Conservation (phyloP, 768 basidiomycete species). For the Boletus rubropictus region DNA sequence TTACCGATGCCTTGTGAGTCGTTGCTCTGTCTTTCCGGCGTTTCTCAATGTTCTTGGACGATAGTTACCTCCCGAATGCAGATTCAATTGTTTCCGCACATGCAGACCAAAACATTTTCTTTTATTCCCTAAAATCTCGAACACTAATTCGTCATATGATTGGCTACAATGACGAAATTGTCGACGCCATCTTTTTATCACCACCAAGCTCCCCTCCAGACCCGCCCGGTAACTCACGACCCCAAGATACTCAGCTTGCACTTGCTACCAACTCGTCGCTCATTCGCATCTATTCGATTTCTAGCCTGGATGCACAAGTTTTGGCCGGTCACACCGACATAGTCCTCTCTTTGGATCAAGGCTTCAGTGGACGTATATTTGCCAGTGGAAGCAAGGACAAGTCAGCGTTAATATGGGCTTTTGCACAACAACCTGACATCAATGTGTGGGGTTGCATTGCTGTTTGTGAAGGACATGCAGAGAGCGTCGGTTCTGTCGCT, state of each 20-base stretch:
- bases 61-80: slow-evolving; percentile 61
- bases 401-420: slow-evolving; percentile 79
- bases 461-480: slow-evolving; percentile 88
- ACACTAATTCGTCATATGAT: slow-evolving; percentile 74
- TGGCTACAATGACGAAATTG: slow-evolving; percentile 97
- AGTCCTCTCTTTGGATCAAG: slow-evolving; percentile 77
- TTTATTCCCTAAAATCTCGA: slow-evolving; percentile 70
- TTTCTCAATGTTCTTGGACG: slow-evolving; percentile 15
- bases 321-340: slow-evolving; percentile 88
- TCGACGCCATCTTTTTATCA: slow-evolving; percentile 79
- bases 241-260: slow-evolving; percentile 70
- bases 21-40: neutral
- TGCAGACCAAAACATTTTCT: slow-evolving; percentile 95
- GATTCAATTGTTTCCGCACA: slow-evolving; percentile 77
- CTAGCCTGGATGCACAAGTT: slow-evolving; percentile 75
- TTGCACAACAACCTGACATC: slow-evolving; percentile 10
- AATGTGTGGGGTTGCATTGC: slow-evolving; percentile 61
- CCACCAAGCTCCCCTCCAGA: slow-evolving; percentile 28
- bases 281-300: slow-evolving; percentile 80
- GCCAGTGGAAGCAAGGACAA: slow-evolving; percentile 91
- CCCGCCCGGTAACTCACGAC: slow-evolving; percentile 13
- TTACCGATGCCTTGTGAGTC: slow-evolving; percentile 75
- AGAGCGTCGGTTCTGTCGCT: slow-evolving; percentile 87
- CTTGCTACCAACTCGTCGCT: slow-evolving; percentile 97
- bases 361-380: slow-evolving; percentile 63